A percentile compares a stretch with the other conserved stretches of the same genome.
phyloP scores from a whole-genome alignment of 495 filamentous ascomycete species.

The Paragyromitra xinjiangensis region DNA sequence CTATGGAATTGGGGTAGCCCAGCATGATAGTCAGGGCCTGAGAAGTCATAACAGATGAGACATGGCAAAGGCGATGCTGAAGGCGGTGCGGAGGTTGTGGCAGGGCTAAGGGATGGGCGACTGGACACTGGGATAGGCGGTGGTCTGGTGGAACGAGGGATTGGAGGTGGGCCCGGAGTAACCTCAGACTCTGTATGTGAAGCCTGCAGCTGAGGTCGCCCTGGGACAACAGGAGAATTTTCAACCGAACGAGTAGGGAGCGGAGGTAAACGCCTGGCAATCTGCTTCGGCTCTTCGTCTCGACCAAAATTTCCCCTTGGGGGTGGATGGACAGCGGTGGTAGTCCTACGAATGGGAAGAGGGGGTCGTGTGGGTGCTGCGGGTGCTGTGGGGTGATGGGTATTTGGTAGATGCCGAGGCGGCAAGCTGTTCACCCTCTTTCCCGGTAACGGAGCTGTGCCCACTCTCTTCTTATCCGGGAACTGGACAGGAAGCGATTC shows the following conservation, averaged over 20 bases:
- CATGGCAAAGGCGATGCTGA: constrained; percentile 63
- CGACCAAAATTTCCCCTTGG: not conserved
- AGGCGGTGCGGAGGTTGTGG: constrained; percentile 5
- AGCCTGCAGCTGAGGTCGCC: not conserved
- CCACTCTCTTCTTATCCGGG: constrained; percentile 20
- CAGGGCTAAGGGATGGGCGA: constrained; percentile 32
- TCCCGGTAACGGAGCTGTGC: not conserved
- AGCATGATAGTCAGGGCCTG: constrained; percentile 78
- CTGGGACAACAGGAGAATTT: constrained; percentile 6
- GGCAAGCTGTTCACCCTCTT: constrained; percentile 33
- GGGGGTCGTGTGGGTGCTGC: constrained; percentile 11
- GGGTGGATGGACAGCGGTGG: not conserved
- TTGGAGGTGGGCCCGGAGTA: constrained; percentile 61
- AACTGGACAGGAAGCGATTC: constrained; percentile 36
- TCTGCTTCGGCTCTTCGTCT: not conserved
- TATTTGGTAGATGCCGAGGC: not conserved
- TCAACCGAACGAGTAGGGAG: constrained; percentile 12
- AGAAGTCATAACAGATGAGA: constrained; percentile 86
- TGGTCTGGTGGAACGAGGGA: constrained; percentile 60
- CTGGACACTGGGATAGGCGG: constrained; percentile 48
- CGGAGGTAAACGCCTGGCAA: constrained; percentile 35
- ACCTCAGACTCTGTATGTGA: constrained; percentile 53
- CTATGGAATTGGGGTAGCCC: constrained; percentile 62
- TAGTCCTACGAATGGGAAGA: constrained; percentile 39
- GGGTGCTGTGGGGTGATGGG: not conserved